These are phyloP conservation scores for Knoxdaviesia proteae DNA, from an alignment of 2,329 filamentous ascomycete genomes.

Conservation along the genomic window DNA sequence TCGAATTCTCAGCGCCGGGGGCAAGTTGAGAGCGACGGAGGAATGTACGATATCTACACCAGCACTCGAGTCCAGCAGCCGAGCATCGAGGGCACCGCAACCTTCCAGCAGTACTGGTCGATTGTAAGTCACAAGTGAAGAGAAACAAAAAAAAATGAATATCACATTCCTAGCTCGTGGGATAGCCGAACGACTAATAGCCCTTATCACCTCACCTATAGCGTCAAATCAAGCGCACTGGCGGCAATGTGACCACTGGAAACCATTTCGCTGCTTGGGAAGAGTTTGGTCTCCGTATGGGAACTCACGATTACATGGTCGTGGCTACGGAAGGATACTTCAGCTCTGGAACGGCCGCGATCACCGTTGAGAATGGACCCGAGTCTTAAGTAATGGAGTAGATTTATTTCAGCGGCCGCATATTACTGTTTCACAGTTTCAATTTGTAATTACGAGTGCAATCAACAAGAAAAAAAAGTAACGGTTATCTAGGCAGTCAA, in stretches of 20 bases:
- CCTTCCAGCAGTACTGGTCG: slow-evolving; percentile 32
- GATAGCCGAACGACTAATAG: too few relatives aligned
- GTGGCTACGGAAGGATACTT: slow-evolving; percentile 32
- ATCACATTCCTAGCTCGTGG: too few relatives aligned
- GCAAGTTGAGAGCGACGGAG: slow-evolving; percentile 15
- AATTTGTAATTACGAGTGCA: too few relatives aligned
- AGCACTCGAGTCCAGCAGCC: slow-evolving; percentile 19
- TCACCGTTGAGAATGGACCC: slow-evolving; percentile 16
- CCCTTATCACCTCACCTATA: too few relatives aligned
- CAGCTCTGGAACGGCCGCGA: slow-evolving; percentile 24
- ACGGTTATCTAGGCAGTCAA: too few relatives aligned
- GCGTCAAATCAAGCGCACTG: slow-evolving; percentile 23
- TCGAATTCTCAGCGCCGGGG: slow-evolving; percentile 13
- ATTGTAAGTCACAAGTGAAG: slow-evolving; percentile 9
- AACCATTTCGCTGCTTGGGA: slow-evolving; percentile 34
- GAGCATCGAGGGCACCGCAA: slow-evolving; percentile 25
- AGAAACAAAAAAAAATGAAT: too few relatives aligned
- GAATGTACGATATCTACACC: slow-evolving; percentile 16
- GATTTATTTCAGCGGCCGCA: too few relatives aligned
- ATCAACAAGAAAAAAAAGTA: too few relatives aligned
- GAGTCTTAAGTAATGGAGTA: too few relatives aligned
- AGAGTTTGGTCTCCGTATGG: slow-evolving; percentile 23
- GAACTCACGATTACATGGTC: slow-evolving; percentile 30
- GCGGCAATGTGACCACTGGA: slow-evolving; percentile 25
- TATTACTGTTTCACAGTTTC: too few relatives aligned